These are phyloP conservation scores for Pseudomonodictys pantanalensis DNA, from an alignment of 495 filamentous ascomycete species.

Conservation along the genomic window DNA sequence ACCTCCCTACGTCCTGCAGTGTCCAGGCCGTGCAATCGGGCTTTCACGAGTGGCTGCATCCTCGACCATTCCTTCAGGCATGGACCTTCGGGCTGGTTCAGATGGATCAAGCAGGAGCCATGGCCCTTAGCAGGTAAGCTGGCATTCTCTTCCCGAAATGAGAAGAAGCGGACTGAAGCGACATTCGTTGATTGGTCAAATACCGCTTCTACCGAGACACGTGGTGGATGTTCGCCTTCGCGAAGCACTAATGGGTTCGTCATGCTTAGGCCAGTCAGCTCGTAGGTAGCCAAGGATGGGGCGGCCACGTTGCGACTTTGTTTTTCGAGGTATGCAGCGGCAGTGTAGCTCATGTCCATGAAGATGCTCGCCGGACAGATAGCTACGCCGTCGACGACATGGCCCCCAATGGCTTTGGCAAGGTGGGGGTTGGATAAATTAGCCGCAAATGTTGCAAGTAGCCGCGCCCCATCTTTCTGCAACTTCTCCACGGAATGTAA, in stretches of 20 bases:
- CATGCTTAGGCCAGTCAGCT: slow-evolving; percentile 17
- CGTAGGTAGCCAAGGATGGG: slow-evolving; percentile 17
- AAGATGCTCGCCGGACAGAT: slow-evolving; percentile 32
- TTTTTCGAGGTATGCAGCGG: slow-evolving; percentile 21
- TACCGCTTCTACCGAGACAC: slow-evolving; percentile 6
- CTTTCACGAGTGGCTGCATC: slow-evolving; percentile 20
- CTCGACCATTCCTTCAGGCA: slow-evolving; percentile 19
- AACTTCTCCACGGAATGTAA: slow-evolving; percentile 13
- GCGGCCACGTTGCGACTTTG: neutral
- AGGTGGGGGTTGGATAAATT: slow-evolving; percentile 16
- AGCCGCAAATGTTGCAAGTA: slow-evolving; percentile 15
- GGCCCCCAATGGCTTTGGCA: slow-evolving; percentile 23
- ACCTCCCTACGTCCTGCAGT: slow-evolving; percentile 6
- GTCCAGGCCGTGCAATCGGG: slow-evolving; percentile 12
- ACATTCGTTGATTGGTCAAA: slow-evolving; percentile 4
- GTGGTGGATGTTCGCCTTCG: slow-evolving; percentile 9
- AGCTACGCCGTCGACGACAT: slow-evolving; percentile 27
- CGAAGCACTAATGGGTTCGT: slow-evolving; percentile 9
- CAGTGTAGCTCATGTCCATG: slow-evolving; percentile 28
- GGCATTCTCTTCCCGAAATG: neutral
- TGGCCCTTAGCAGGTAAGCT: slow-evolving; percentile 2
- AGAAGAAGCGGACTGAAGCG: slow-evolving; percentile 17
- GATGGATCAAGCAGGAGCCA: slow-evolving; percentile 12
- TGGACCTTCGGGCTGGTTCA: slow-evolving; percentile 4
- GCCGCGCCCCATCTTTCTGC: neutral